Percentiles rank a stretch among this genome's conserved stretches.
phyloP scores from a whole-genome alignment of 768 basidiomycete species.

The Neoboletus subvelutipes region DNA sequence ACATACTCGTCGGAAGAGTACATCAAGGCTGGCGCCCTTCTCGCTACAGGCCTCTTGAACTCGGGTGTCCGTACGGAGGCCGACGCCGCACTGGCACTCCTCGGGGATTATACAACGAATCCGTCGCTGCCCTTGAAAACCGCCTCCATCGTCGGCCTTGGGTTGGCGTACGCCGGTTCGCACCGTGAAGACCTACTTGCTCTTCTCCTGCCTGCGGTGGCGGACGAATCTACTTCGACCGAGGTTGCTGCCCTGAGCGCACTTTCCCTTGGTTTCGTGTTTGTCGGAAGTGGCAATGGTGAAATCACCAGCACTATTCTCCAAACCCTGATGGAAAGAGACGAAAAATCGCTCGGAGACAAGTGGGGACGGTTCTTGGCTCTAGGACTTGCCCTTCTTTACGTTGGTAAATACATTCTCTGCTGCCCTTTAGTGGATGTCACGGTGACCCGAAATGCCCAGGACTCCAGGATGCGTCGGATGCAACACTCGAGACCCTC shows the following conservation, averaged over 20 bases:
- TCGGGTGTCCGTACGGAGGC: conserved; percentile 87
- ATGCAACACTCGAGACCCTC: conserved; percentile 90
- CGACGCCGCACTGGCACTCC: conserved; percentile 87
- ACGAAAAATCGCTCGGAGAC: conserved; percentile 74
- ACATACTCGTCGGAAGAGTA: conserved; percentile 94
- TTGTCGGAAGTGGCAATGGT: conserved; percentile 92
- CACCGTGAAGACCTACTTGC: conserved; percentile 81
- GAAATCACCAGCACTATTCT: conserved; percentile 88
- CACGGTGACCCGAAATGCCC: conserved; percentile 10
- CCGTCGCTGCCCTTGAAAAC: conserved; percentile 81
- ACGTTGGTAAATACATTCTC: conserved; percentile 62
- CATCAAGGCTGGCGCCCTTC: conserved; percentile 96
- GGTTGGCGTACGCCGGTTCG: conserved; percentile 92
- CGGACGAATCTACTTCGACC: conserved; percentile 81
- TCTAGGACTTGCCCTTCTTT: conserved; percentile 86
- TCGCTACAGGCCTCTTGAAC: conserved; percentile 93
- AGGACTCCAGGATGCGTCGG: conserved; percentile 92
- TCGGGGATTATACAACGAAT: conserved; percentile 88
- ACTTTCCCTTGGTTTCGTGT: conserved; percentile 90
- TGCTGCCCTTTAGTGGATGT: not conserved
- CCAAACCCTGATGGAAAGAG: conserved; percentile 87
- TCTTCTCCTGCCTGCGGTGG: conserved; percentile 76
- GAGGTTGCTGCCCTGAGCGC: conserved; percentile 87
- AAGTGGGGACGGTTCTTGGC: conserved; percentile 95
- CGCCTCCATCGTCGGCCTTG: conserved; percentile 88